These are phyloP conservation scores for Cordyceps cateniannulata DNA, from an alignment of 2,329 filamentous ascomycete genomes.

Conservation along the genomic window DNA sequence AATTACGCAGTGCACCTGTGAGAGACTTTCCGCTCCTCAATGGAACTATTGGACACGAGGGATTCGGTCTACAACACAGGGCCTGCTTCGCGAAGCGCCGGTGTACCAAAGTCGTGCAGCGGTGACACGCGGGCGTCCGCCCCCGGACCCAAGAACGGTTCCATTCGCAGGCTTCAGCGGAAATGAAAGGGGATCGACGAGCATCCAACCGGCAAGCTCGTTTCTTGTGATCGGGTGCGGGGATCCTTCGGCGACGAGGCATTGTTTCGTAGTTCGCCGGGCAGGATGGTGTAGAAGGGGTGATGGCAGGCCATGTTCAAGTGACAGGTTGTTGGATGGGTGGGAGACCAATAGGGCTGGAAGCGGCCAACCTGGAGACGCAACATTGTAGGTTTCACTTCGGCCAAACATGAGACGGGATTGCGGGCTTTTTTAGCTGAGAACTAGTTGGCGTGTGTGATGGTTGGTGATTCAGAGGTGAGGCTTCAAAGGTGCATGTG, in stretches of 20 bases:
- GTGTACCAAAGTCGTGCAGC: neutral
- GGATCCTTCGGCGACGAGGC: neutral
- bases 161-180: neutral
- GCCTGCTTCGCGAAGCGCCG: conserved; percentile 6
- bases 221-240: neutral
- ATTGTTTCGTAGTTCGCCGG: neutral
- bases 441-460: neutral
- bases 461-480: neutral
- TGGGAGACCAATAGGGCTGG: neutral
- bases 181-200: conserved; percentile 13
- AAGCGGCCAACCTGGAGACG: neutral
- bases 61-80: neutral
- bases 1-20: neutral
- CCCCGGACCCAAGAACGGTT: neutral
- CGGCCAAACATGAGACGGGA: neutral
- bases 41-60: neutral
- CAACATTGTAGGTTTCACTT: conserved; percentile 10
- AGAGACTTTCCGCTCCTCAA: neutral
- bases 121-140: neutral
- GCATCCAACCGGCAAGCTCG: neutral
- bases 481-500: neutral
- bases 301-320: too few relatives aligned
- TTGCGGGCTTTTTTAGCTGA: neutral
- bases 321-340: neutral
- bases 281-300: neutral